Conservation (phyloP, 2,329 filamentous ascomycete species). For the Atkinsonella hypoxylon region DNA sequence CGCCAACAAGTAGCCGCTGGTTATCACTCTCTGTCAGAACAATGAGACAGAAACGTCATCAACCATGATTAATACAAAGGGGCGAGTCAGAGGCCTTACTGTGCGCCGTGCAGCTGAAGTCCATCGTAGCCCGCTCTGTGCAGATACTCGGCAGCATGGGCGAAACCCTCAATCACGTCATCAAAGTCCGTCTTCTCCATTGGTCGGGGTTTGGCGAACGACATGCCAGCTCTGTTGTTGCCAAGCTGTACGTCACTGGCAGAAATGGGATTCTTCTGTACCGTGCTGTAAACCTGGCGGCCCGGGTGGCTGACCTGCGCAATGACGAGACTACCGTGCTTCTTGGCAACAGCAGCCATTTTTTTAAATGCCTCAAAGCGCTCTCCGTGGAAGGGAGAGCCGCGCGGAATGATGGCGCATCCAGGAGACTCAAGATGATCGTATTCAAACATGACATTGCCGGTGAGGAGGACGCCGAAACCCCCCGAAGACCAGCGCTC, state of each 20-base stretch:
- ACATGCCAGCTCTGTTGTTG: conserved; percentile 13
- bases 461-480: conserved; percentile 45
- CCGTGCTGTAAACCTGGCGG: conserved; percentile 8
- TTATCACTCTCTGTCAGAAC: neutral
- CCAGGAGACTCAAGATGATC: conserved; percentile 44
- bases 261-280: conserved; percentile 26
- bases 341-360: conserved; percentile 41
- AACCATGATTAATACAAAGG: no score
- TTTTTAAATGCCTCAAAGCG: conserved; percentile 50
- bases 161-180: conserved; percentile 46
- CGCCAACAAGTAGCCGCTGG: conserved; percentile 37
- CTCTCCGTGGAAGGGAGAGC: conserved; percentile 37
- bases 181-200: conserved; percentile 43
- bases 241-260: conserved; percentile 26
- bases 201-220: conserved; percentile 36
- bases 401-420: conserved; percentile 45
- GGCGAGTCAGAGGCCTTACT: conserved; percentile 15
- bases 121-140: conserved; percentile 50
- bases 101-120: conserved; percentile 38
- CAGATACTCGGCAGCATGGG: conserved; percentile 47
- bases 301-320: conserved; percentile 53
- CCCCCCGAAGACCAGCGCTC: conserved; percentile 46
- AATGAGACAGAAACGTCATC: no score
- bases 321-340: conserved; percentile 46
- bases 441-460: conserved; percentile 53